phyloP scores from a whole-genome alignment of 495 filamentous ascomycete genomes.

The Lasiosphaeria ovina region DNA sequence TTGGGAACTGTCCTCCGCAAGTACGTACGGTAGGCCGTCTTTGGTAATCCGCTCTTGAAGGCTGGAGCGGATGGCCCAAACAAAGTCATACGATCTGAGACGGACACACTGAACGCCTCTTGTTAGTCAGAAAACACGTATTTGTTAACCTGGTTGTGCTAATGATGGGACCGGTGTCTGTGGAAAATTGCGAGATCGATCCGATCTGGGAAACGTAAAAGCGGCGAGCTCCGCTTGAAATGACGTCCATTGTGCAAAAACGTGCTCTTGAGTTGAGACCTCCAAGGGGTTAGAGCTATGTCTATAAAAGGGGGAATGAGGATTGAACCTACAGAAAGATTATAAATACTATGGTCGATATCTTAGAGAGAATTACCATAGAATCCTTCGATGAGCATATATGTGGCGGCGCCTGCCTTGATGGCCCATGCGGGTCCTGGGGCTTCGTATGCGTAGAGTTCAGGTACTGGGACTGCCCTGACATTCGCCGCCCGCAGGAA shows the following conservation, averaged over 20 bases:
- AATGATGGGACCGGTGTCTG: constrained; percentile 11
- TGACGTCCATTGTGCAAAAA: constrained; percentile 30
- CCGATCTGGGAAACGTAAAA: constrained; percentile 18
- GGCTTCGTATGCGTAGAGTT: constrained; percentile 24
- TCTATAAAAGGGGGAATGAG: background rate
- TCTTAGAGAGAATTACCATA: constrained; percentile 30
- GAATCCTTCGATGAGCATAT: constrained; percentile 36
- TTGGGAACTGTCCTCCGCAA: too few species aligned
- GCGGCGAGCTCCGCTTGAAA: constrained; percentile 21
- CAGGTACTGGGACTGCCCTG: constrained; percentile 15
- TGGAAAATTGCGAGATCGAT: constrained; percentile 16
- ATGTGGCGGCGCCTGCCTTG: constrained; percentile 24
- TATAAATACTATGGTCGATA: constrained; percentile 18
- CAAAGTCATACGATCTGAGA: too few species aligned
- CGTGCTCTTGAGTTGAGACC: constrained; percentile 25
- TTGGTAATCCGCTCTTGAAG: too few species aligned
- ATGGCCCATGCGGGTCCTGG: constrained; percentile 20
- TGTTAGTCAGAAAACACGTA: too few species aligned
- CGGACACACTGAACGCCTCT: too few species aligned
- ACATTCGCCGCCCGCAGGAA: constrained; percentile 22
- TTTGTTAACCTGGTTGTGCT: too few species aligned
- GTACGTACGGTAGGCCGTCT: too few species aligned
- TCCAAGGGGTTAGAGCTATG: constrained; percentile 12
- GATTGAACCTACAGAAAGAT: constrained; percentile 18
- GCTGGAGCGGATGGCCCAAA: too few species aligned